Evolutionary conservation across 1,284 basidiomycete species (phyloP), one percentile per base, ranked within the genome.

Genomic region (Microbotryum violaceum): DNA sequence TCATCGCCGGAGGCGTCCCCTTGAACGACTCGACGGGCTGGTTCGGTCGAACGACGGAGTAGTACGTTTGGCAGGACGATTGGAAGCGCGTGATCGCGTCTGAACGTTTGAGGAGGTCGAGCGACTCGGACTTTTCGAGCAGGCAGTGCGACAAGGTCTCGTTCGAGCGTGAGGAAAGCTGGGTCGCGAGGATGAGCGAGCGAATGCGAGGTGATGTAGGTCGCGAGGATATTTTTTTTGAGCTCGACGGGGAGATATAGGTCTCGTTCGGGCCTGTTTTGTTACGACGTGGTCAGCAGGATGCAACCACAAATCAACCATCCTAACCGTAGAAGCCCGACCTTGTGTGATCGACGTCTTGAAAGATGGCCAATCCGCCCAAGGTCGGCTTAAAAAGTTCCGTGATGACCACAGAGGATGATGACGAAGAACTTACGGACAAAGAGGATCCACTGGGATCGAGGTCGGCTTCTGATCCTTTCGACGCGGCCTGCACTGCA

Each of bases 311-410:
- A 23, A 51, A 50, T 45, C 37, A 61, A 44, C 18, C 46, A 21
- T 58, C 7, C 56, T 62, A 29, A 61, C 58, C 50, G 33, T 23
- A 10, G 47, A 25, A 23, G 25, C 8, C 8, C 20, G 16, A 56
- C 45, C 18, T 31, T 16, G 44, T 47, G 75, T 81, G 60, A 79
- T 81, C 54, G 74, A 72, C 72, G 8, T 70, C 82, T 56, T 83
- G 80, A 74, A 90, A 89, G 63, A 90, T 80, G 3, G 74, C 75
- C 1, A 82, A 73, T 6, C 79, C 82, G 6, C 72, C 68, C 44
- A 79, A 79, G 69, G 83, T 80, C 3, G 89, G 87, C 69, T 86
- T 89, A 85, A 85, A 90, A 21, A 88, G 70, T 73, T 89, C 87
- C 49, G 75, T 81, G 47, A 91, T 75, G 6, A 63, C 64, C 20